Evolutionary conservation across 768 basidiomycete genomes (phyloP).

Genomic region (Lactarius hengduanensis): DNA sequence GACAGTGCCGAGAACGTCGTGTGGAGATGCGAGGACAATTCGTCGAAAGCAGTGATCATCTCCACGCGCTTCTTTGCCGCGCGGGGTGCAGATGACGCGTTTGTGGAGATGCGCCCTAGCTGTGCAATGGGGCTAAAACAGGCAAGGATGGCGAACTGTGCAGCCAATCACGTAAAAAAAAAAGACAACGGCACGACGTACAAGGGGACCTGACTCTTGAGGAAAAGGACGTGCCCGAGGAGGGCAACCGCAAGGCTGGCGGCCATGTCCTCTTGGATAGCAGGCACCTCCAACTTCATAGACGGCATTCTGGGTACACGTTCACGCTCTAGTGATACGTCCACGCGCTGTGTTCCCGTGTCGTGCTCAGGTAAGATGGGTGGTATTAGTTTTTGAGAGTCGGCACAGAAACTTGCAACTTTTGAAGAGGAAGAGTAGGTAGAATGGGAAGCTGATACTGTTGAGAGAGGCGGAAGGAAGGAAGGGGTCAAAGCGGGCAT

Average conservation of each 20-base stretch:
- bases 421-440: conserved; percentile 7
- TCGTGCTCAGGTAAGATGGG: conserved; percentile 17
- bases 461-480: conserved; percentile 11
- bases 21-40: conserved; percentile 66
- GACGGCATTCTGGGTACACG: conserved; percentile 38
- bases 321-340: neutral
- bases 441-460: neutral
- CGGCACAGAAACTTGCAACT: neutral
- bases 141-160: neutral
- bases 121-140: conserved; percentile 60
- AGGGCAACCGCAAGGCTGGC: conserved; percentile 61
- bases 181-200: conserved; percentile 40
- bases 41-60: conserved; percentile 64
- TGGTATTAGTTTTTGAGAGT: neutral
- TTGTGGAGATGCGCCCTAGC: conserved; percentile 50
- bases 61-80: conserved; percentile 60
- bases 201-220: conserved; percentile 81
- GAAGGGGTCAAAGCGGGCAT: conserved; percentile 22
- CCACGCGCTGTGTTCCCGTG: neutral
- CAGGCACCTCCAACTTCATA: conserved; percentile 48
- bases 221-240: conserved; percentile 68
- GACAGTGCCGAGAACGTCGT: conserved; percentile 76
- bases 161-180: neutral
- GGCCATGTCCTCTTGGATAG: conserved; percentile 58
- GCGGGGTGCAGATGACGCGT: conserved; percentile 47